Evolutionary conservation across 1,139 yeast genomes (phyloP).

Genomic region (Geotrichum cucujoidarum): DNA sequence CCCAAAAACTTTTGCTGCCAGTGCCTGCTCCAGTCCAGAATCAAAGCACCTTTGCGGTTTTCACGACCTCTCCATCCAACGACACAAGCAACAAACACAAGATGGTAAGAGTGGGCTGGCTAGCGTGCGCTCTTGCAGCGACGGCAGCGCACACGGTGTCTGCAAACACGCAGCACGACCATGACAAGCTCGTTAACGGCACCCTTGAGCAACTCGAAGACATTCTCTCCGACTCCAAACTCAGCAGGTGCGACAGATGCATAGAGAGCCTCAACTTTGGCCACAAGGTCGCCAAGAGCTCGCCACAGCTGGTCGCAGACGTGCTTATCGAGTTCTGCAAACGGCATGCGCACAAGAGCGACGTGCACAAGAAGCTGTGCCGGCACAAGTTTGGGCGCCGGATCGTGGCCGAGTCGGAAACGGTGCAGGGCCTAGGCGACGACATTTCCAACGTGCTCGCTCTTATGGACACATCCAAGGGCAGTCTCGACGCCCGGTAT

Average conservation of each 20-base stretch:
- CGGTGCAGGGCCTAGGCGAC: constrained; percentile 35
- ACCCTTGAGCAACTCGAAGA: background rate
- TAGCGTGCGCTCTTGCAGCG: background rate
- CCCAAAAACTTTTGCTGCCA: background rate
- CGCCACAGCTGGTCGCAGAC: constrained; percentile 42
- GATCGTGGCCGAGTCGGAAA: constrained; percentile 34
- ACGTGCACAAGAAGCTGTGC: constrained; percentile 27
- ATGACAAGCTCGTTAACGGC: background rate
- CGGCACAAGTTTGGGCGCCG: constrained; percentile 32
- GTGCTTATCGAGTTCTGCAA: constrained; percentile 44
- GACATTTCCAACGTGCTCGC: constrained; percentile 45
- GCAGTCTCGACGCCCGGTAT: constrained; percentile 44
- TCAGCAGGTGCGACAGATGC: constrained; percentile 38
- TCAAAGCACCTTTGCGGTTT: background rate
- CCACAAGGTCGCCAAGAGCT: constrained; percentile 38
- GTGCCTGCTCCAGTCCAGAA: no score
- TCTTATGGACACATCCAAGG: constrained; percentile 40
- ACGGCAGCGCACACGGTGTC: background rate
- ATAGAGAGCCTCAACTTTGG: constrained; percentile 41
- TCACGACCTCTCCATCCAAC: background rate
- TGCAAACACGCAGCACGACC: background rate
- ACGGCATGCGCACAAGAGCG: constrained; percentile 28
- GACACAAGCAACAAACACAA: background rate
- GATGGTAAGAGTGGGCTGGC: background rate
- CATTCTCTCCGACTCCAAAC: background rate